Base-by-base conservation (phyloP, 306 rosid species). In the Albizia julibrissin region DNA sequence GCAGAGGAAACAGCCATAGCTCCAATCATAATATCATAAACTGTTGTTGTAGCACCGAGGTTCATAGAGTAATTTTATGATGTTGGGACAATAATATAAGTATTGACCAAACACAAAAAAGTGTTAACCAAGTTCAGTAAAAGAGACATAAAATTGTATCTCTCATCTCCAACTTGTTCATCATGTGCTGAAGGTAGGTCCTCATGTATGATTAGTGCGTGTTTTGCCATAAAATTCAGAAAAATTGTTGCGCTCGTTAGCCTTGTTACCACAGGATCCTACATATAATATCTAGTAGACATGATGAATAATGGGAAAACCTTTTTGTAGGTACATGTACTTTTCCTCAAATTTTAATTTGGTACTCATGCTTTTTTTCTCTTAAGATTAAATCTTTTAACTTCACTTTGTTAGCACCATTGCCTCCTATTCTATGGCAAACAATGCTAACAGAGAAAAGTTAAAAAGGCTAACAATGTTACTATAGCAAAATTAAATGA, bases 1-100 rank as follows among this genome's bases (percentile, higher is more conserved):
- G 93, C 98, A 0, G 97, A 96, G 69, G 98, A 93, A 87, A 96
- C 92, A 75, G 99, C 99, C 99, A 96, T 93, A 59, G 98, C 92
- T 59, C 99, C 99, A 76, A 93, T 96, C 29, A 96, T 97, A 39
- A 96, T 79, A 76, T 97, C 99, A 81, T 98, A 96, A 82, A 96
- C 97, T 19, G 98, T 96, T 47, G 99, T 97, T 6, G 97, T 94
- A 12, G 99, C 99, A 62, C 99, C 99, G 68, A 96, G 97, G 86
- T 94, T 92, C 26, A 82, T 71, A 49, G 98, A 96, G 88, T 96
- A 96, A 84, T 96, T 94, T 86, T 96, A 97, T 33, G 99, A 97
- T 75, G 99, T 96, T 37, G 99, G 99, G 80, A 96, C 99, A 76
- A 96, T 88, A 33, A 96, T 96, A 73, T 96, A 96, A 82, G 99